A percentile compares a stretch with the other conserved stretches of the same genome.
Evolutionary conservation across 441 rosid species (phyloP).

Genomic region (Corymbia citriodora): DNA sequence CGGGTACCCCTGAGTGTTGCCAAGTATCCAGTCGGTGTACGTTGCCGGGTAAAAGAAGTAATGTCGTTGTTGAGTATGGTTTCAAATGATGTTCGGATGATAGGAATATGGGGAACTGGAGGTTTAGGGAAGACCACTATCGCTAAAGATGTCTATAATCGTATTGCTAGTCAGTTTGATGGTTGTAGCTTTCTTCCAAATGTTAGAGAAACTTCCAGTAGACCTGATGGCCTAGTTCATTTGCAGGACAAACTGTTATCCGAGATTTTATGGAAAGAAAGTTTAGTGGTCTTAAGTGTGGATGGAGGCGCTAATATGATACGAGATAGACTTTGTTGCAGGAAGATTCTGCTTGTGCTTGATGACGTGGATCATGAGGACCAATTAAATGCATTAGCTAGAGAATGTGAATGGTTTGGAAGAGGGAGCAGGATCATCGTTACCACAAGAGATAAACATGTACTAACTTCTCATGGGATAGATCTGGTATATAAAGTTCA

Average conservation of each 20-base stretch:
- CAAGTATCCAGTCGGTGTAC: not conserved
- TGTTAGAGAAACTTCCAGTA: not conserved
- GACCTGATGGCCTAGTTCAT: no score
- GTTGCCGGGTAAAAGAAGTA: no score
- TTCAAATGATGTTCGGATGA: not conserved
- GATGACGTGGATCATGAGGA: accelerated
- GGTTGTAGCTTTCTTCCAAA: not conserved
- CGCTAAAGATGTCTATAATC: not conserved
- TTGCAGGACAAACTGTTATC: accelerated
- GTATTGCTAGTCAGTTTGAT: not conserved
- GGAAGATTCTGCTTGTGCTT: no score
- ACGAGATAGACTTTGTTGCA: accelerated
- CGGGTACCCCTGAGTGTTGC: not conserved
- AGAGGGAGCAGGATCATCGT: accelerated
- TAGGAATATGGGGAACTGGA: not conserved
- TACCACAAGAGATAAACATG: no score
- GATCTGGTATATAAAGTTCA: accelerated
- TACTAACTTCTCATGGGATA: accelerated
- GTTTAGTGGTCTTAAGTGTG: accelerated
- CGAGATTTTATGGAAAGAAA: accelerated
- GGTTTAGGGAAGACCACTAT: not conserved
- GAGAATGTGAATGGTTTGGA: no score
- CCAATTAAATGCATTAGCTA: no score
- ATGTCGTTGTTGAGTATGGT: not conserved
- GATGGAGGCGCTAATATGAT: accelerated